Percentiles rank a stretch among this genome's conserved stretches.
Evolutionary conservation across 768 basidiomycete species (phyloP).

Genomic region (Tricholoma hemisulphureum): DNA sequence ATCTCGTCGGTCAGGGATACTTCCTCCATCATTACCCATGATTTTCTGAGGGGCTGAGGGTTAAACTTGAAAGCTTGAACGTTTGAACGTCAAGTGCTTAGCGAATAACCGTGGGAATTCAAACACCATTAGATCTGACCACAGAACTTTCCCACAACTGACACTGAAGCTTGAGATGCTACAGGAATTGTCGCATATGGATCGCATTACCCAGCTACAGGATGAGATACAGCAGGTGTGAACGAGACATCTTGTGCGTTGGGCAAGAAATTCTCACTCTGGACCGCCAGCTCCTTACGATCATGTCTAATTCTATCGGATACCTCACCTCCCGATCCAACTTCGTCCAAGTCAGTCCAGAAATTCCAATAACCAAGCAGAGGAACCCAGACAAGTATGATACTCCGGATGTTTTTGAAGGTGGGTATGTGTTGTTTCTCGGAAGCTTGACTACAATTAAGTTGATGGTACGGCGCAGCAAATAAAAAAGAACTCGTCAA

Average conservation of each 20-base stretch:
- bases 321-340: conserved; percentile 77
- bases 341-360: conserved; percentile 74
- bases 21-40: conserved; percentile 91
- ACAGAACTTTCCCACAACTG: background rate
- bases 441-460: background rate
- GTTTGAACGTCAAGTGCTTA: too few species aligned
- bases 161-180: conserved; percentile 59
- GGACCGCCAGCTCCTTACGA: conserved; percentile 65
- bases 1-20: conserved; percentile 81
- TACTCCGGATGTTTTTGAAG: conserved; percentile 71
- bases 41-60: background rate
- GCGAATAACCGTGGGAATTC: background rate
- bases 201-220: conserved; percentile 93
- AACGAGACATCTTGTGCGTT: background rate
- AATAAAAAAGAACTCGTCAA: conserved; percentile 82
- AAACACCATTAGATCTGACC: background rate
- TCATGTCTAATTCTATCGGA: conserved; percentile 80
- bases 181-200: conserved; percentile 92
- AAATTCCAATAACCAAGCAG: conserved; percentile 83
- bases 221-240: conserved; percentile 87
- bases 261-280: background rate
- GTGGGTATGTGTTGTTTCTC: conserved; percentile 34
- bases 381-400: conserved; percentile 73
- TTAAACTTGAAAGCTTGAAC: background rate
- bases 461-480: conserved; percentile 39